These are phyloP conservation scores for Xylariaceae sp. DNA, from an alignment of 2,329 filamentous ascomycete species.

Conservation along the genomic window DNA sequence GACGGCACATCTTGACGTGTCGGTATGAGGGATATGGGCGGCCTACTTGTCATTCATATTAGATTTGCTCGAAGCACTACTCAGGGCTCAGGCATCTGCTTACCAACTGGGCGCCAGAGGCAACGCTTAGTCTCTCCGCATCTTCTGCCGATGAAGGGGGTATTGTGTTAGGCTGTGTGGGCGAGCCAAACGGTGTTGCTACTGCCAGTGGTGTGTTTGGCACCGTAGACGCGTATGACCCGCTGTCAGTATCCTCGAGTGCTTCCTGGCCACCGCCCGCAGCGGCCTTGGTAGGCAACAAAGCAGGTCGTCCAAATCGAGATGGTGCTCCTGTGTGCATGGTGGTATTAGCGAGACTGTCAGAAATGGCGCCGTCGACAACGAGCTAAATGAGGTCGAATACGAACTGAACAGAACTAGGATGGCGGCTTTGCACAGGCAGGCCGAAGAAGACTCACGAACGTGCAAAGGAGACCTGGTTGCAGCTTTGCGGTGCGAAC, in stretches of 20 bases:
- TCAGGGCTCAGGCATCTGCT: not conserved
- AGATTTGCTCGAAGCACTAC: not conserved
- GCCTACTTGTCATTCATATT: not conserved
- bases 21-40: not conserved
- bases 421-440: not conserved
- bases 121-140: not conserved
- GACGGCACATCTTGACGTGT: not conserved
- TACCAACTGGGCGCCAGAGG: not conserved
- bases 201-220: not conserved
- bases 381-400: not conserved
- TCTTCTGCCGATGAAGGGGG: not conserved
- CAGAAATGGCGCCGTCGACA: not conserved
- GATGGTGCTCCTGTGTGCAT: not conserved
- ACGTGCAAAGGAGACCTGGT: not conserved
- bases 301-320: not conserved
- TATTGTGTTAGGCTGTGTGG: not conserved
- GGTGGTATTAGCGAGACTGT: not conserved
- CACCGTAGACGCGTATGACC: not conserved
- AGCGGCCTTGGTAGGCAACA: too few species aligned
- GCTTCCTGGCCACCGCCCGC: not conserved
- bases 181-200: not conserved
- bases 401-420: not conserved
- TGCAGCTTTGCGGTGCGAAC: not conserved
- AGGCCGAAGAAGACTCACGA: not conserved
- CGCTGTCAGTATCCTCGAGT: not conserved